Evolutionary conservation across 169 alveolate species (phyloP), one percentile per base, ranked within the genome.

Genomic region (Plasmodium cynomolgi): DNA sequence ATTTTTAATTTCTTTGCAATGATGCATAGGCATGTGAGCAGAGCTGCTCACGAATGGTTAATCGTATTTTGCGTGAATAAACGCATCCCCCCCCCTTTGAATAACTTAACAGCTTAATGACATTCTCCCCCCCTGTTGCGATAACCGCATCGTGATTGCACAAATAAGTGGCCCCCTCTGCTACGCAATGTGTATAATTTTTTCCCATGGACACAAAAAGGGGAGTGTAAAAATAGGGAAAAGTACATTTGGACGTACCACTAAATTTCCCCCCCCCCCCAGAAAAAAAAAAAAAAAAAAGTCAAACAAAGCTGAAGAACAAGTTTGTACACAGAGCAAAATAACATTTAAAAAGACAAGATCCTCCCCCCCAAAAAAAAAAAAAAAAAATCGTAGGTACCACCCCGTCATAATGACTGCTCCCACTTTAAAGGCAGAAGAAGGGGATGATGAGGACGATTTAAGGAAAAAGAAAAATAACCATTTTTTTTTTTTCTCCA

Each of bases 401-500:
- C 15, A 54, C 62, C 44, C 23, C 23, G 47, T 75, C 81, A 85
- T 77, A 85, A 85, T 85, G 93, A 29, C 44, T 23, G 41, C 83
- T 26, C 72, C 71, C 80, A 50, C 41, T 34, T 54, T n/a, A 23
- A 77, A 85, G 33, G 75, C 31, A 47, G 81, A 86, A 77, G 84
- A 86, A 6, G 68, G 47, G 41, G 41, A 20, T 81, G 86, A 47
- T 13, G 75, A 73, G 37, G 79, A 73, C 26, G 77, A 84, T 47
- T n/a, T 31, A 73, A 79, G 44, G 81, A 62, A 85, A 50, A 54
- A 86, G 79, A 56, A 74, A 54, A 74, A 86, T 17, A 86, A 58
- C 23, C 34, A 39, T 23, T 75, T 75, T 86, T 75, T 75, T 33
- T 86, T 86, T 58, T 86, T 86, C 41, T 15, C 84, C n/a, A 86